A percentile compares a stretch with the other conserved stretches of the same genome.
Evolutionary conservation across 371 early-diverging fungal species (phyloP).

Genomic region (Parasitella parasitica): DNA sequence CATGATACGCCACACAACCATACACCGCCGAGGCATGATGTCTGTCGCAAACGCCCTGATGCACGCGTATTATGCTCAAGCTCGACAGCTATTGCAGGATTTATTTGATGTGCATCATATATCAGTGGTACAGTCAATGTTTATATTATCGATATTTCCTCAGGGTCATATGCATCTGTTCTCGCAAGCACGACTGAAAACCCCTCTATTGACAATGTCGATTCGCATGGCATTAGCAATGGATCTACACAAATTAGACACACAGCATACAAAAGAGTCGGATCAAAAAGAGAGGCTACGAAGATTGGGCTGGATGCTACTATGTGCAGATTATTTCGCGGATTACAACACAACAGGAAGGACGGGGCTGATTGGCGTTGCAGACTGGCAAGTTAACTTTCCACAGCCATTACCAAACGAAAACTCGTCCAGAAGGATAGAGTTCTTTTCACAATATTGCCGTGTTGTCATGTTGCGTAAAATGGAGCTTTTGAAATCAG

Average conservation of each 20-base stretch:
- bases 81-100: conserved; percentile 39
- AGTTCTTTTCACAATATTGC: conserved; percentile 35
- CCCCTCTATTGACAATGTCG: conserved; percentile 26
- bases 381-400: conserved; percentile 46
- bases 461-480: conserved; percentile 42
- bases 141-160: conserved; percentile 40
- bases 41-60: conserved; percentile 29
- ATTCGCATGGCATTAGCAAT: conserved; percentile 38
- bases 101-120: conserved; percentile 45
- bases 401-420: conserved; percentile 38
- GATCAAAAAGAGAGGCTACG: conserved; percentile 34
- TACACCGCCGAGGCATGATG: conserved; percentile 25
- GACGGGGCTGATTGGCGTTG: conserved; percentile 34
- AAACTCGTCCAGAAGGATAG: conserved; percentile 7
- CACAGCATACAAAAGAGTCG: conserved; percentile 19
- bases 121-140: conserved; percentile 38
- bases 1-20: conserved; percentile 40
- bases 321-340: conserved; percentile 48
- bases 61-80: conserved; percentile 39
- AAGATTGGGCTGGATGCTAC: conserved; percentile 44
- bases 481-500: conserved; percentile 36
- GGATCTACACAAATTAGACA: conserved; percentile 38
- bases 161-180: conserved; percentile 37
- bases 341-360: conserved; percentile 34
- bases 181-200: conserved; percentile 28